Evolutionary conservation across 1,284 basidiomycete genomes (phyloP), one percentile per base, ranked within the genome.

Genomic region (Sparassis latifolia): DNA sequence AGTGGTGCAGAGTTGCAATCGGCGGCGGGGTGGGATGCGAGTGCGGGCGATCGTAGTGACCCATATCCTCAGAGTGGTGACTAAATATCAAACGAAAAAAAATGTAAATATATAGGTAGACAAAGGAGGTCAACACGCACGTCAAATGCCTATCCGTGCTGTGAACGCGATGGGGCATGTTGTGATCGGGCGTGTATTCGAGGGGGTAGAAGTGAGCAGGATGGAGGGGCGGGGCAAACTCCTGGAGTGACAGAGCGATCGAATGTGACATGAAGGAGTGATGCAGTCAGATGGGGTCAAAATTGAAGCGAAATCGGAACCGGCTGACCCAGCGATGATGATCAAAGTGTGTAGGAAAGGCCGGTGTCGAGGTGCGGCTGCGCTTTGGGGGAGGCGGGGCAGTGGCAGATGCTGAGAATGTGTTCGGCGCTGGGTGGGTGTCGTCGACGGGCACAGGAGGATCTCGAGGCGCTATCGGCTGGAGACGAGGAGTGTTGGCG

Each of bases 1-100:
- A 84, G 59, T 83, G 78, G 45, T 79, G 68, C 49, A 80, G 65
- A 48, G 74, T 76, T 37, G 74, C 69, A 62, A 82, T 78, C 53
- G 80, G 78, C 1, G 78, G 76, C 5, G 80, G 78, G 42, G 74
- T 76, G 32, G 76, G 73, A 45, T 71, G 69, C 50, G 69, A 70
- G 65, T 71, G 73, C 57, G 70, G 65, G 57, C 62, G 66, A 56
- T 66, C 65, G 57, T 70, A 68, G 52, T 62, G 55, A 49, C 64
- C 64, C 56, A 66, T 68, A 57, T 70, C 69, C 50, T 73, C 70
- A 56, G 70, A 66, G 51, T 69, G 63, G 61, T 70, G 74, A 45
- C 73, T 74, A 60, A 28, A 42, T 42, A 6, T 20, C 20, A 20
- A 42, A 27, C 6, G 35, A 12, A 37, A 37, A 37, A 12, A 37